Percentiles rank a stretch among this genome's conserved stretches.
phyloP scores from a whole-genome alignment of 768 basidiomycete species.

The Lactarius indigo region DNA sequence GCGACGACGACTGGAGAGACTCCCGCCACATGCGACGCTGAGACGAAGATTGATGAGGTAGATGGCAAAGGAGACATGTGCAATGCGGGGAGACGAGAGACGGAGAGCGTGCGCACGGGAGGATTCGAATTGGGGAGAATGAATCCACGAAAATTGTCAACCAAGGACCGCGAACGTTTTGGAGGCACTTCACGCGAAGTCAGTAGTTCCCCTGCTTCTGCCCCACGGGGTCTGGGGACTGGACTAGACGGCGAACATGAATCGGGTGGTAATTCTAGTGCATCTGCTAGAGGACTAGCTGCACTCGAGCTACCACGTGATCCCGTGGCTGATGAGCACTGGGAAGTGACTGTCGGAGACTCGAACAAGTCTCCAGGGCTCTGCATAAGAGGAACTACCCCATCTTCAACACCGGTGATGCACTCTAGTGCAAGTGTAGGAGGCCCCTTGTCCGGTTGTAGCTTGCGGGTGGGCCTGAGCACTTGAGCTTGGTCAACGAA shows the following conservation, averaged over 20 bases:
- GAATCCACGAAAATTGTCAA: constrained; percentile 58
- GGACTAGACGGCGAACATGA: constrained; percentile 28
- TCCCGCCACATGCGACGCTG: constrained; percentile 16
- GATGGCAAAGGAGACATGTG: constrained; percentile 1
- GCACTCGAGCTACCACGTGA: constrained; percentile 16
- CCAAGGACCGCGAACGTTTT: constrained; percentile 51
- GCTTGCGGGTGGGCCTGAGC: constrained; percentile 1
- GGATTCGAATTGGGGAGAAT: constrained; percentile 35
- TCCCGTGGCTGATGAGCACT: constrained; percentile 20
- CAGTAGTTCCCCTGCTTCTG: constrained; percentile 31
- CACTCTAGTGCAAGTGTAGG: constrained; percentile 16
- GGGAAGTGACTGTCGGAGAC: constrained; percentile 21
- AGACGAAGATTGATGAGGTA: constrained; percentile 1
- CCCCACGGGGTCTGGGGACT: neutral
- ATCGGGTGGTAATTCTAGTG: constrained; percentile 25
- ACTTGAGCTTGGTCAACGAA: constrained; percentile 5
- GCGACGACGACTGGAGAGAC: constrained; percentile 13
- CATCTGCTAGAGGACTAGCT: constrained; percentile 11
- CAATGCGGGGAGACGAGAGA: constrained; percentile 15
- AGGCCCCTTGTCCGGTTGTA: constrained; percentile 1
- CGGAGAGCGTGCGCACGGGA: constrained; percentile 23
- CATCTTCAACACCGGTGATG: neutral
- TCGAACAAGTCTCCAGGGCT: constrained; percentile 19
- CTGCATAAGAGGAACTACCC: constrained; percentile 1
- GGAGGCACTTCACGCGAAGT: constrained; percentile 24